Conservation (phyloP, 2,329 filamentous ascomycete species). For the Venturia oleaginea region DNA sequence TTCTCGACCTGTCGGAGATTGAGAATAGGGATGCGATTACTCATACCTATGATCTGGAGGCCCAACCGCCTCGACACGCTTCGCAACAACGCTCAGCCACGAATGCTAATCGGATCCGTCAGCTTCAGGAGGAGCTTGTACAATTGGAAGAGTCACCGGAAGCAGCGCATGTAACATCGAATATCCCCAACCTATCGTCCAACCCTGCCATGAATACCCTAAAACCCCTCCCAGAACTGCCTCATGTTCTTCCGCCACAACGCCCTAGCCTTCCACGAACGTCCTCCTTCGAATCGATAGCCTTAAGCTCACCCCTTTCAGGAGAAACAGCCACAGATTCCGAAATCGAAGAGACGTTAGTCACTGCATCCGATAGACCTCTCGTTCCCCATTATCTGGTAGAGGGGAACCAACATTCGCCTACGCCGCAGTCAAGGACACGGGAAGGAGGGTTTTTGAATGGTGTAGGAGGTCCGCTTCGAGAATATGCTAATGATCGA, state of each 20-base stretch:
- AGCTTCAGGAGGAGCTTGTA: neutral
- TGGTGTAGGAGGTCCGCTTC: neutral
- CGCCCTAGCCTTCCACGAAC: neutral
- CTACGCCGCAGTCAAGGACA: neutral
- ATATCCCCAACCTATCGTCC: neutral
- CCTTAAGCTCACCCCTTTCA: neutral
- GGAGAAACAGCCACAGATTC: neutral
- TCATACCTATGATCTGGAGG: neutral
- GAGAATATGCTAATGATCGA: neutral
- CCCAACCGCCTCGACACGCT: neutral
- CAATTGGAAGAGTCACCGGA: neutral
- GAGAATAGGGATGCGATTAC: too few relatives aligned
- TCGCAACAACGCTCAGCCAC: neutral
- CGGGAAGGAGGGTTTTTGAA: neutral
- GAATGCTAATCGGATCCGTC: neutral
- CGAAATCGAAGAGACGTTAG: neutral
- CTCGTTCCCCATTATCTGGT: too few relatives aligned
- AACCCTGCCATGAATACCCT: neutral
- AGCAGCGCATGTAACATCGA: neutral
- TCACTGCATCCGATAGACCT: neutral
- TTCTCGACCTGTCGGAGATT: neutral
- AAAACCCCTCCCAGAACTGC: neutral
- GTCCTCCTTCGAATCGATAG: neutral
- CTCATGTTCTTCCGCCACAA: neutral
- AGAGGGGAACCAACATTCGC: neutral